Evolutionary conservation across 345 rosid genomes (phyloP).

Genomic region (Boechera divaricarpa): DNA sequence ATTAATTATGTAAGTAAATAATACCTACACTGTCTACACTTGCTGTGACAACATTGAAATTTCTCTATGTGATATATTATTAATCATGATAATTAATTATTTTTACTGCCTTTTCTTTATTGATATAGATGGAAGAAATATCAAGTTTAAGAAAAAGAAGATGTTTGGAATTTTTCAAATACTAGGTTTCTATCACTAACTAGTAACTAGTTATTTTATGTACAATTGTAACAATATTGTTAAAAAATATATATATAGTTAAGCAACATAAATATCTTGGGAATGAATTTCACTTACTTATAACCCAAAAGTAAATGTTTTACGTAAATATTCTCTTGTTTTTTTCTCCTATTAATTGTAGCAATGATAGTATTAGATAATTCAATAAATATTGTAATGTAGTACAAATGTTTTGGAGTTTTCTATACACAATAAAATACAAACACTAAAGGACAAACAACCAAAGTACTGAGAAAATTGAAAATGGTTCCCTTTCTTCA

Average conservation of each 20-base stretch:
- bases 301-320: conserved; percentile 1
- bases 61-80: background rate
- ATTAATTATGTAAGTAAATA: background rate
- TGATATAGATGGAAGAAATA: background rate
- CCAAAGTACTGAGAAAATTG: conserved; percentile 33
- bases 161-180: background rate
- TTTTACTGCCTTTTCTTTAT: background rate
- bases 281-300: background rate
- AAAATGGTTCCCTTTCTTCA: conserved; percentile 42
- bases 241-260: too few species aligned
- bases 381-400: conserved; percentile 13
- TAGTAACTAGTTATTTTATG: too few species aligned
- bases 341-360: conserved; percentile 11
- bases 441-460: conserved; percentile 35
- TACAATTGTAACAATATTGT: too few species aligned
- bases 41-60: background rate
- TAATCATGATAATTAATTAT: background rate
- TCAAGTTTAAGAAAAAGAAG: background rate
- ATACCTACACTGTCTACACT: background rate
- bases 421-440: conserved; percentile 16
- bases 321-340: background rate
- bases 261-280: background rate
- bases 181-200: too few species aligned
- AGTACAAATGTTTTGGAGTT: conserved; percentile 34
- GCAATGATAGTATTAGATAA: conserved; percentile 6